Percentiles rank a stretch among this genome's conserved stretches.
phyloP scores from a whole-genome alignment of 2,329 filamentous ascomycete species.

The Aspergillus phoenicis region DNA sequence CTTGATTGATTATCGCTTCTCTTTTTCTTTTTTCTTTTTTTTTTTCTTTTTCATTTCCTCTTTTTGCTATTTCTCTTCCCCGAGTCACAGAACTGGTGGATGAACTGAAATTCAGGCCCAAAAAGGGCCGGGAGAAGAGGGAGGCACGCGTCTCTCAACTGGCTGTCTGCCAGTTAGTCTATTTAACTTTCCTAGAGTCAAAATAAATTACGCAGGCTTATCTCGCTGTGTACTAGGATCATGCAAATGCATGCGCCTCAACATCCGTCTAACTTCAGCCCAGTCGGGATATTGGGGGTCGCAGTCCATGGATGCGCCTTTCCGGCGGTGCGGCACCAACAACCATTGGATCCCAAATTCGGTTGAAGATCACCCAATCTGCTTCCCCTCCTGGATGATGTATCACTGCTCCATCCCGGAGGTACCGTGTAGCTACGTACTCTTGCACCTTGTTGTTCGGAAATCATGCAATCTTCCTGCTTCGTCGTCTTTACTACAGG shows the following conservation, averaged over 20 bases:
- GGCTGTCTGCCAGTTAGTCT: conserved; percentile 10
- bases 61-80: neutral
- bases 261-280: conserved; percentile 8
- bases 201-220: conserved; percentile 8
- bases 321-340: conserved; percentile 33
- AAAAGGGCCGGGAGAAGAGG: neutral
- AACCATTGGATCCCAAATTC: conserved; percentile 31
- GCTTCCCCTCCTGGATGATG: neutral
- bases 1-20: neutral
- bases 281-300: conserved; percentile 21
- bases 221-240: conserved; percentile 1
- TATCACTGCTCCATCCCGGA: neutral
- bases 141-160: conserved; percentile 7
- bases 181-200: conserved; percentile 13
- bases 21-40: neutral
- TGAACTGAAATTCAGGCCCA: no score
- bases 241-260: conserved; percentile 10
- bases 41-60: no score
- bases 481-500: no score
- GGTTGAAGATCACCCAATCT: conserved; percentile 22
- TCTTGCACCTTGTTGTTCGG: neutral
- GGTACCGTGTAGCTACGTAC: neutral
- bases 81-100: neutral
- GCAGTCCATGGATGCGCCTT: conserved; percentile 23
- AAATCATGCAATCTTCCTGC: no score